Percentiles rank a stretch among this genome's conserved stretches.
Evolutionary conservation across 2,329 filamentous ascomycete species (phyloP).

Genomic region (Colletotrichum sojae): DNA sequence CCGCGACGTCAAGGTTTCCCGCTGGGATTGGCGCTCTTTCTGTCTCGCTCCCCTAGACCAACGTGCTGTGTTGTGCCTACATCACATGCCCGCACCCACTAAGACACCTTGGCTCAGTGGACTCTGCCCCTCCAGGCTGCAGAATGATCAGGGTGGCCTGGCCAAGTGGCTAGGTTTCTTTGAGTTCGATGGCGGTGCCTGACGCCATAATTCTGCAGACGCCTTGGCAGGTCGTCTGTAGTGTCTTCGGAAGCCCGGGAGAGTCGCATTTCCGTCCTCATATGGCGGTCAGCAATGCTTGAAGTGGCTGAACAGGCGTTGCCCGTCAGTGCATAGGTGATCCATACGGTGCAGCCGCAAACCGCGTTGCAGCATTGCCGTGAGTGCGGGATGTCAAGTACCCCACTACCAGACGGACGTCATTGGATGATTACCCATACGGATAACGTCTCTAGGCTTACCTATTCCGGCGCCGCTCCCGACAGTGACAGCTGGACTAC

Average conservation of each 20-base stretch:
- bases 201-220: background rate
- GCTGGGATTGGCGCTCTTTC: conserved; percentile 13
- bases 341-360: conserved; percentile 6
- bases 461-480: background rate
- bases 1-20: conserved; percentile 36
- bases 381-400: conserved; percentile 12
- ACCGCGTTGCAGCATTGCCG: background rate
- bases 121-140: conserved; percentile 31
- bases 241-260: conserved; percentile 22
- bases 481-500: conserved; percentile 1
- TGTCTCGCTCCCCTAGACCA: no score
- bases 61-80: conserved; percentile 11
- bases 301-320: background rate
- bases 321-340: background rate
- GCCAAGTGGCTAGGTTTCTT: conserved; percentile 1
- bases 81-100: conserved; percentile 33
- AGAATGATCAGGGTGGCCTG: conserved; percentile 21
- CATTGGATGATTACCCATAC: conserved; percentile 23
- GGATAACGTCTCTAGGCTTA: background rate
- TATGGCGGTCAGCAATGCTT: conserved; percentile 22
- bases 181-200: conserved; percentile 17
- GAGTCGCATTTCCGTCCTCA: conserved; percentile 15
- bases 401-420: conserved; percentile 25
- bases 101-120: conserved; percentile 19
- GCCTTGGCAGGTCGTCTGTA: background rate